These are phyloP conservation scores for Populus hybrid DNA, from an alignment of 441 rosid genomes.

Conservation along the genomic window DNA sequence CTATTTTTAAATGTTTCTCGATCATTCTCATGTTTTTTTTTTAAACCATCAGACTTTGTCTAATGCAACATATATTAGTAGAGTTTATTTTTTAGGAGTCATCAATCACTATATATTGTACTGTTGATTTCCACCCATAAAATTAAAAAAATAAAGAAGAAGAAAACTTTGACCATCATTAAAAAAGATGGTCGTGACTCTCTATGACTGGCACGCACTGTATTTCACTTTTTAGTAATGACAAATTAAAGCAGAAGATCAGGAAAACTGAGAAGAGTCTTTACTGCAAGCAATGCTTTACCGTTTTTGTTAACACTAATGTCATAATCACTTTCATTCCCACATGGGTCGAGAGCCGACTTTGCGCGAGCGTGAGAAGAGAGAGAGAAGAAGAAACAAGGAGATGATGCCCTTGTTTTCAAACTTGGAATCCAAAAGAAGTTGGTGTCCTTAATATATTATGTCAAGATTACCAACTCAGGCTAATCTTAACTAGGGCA, in stretches of 20 bases:
- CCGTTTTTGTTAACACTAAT: not conserved
- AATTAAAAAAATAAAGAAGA: too few species aligned
- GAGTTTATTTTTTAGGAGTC: not conserved
- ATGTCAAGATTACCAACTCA: not conserved
- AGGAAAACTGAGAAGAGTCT: too few species aligned
- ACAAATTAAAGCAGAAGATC: too few species aligned
- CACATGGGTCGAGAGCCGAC: not conserved
- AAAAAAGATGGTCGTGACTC: too few species aligned
- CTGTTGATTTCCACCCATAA: too few species aligned
- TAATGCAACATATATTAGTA: not conserved
- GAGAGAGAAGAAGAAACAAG: not conserved
- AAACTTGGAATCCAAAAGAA: conserved; percentile 1
- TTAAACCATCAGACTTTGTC: not conserved
- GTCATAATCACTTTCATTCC: not conserved
- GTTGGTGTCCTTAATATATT: not conserved
- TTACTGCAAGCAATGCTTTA: not conserved
- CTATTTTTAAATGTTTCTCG: too few species aligned
- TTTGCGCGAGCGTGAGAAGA: not conserved
- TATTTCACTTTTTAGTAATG: too few species aligned
- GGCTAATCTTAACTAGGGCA: not conserved
- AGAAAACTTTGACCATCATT: too few species aligned
- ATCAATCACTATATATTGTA: too few species aligned
- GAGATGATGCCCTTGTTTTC: not conserved
- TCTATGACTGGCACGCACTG: too few species aligned
- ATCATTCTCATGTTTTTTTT: too few species aligned